Base-by-base conservation (phyloP, 2,329 filamentous ascomycete species). In the Epicoccum sorghinum region DNA sequence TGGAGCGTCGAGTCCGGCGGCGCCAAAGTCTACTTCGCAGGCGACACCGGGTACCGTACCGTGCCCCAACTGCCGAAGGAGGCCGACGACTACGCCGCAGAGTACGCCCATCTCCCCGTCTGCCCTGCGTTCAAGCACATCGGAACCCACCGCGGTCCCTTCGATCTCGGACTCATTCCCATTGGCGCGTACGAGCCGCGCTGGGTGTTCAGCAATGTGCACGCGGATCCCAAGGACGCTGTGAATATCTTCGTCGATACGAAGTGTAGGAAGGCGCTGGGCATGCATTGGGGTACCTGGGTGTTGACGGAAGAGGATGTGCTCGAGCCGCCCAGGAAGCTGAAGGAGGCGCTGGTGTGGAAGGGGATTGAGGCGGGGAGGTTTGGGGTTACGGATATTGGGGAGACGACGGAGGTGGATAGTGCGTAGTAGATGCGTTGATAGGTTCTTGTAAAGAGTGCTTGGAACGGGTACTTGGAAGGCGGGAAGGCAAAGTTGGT, bases 251-350 rank as follows among this genome's bases (percentile, higher is more conserved):
- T 96, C 74, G 75, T 80, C 6, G 93, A 97, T 65, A 96, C 91
- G 0, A 83, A 83, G 62, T 97, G 93, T 78, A 81, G 84, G 65
- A 80, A 78, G 14, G 93, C 92, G 22, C 81, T 97, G 78, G 93
- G 86, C 1, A 96, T 97, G 64, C 93, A 97, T 71, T 97, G 93
- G 92, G 93, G 92, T 2, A 81, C 79, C 6, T 97, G 93, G 91
- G 87, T 90, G 0, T 75, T 96, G 63, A 96, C 93, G 0, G 82
- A 86, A 56, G 93, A 98, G 75, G 89, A 93, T 55, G 89, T 96
- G 1, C 73, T 93, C 52, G 92, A 96, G 77, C 93, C 93, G 40
- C 91, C 92, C 1, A 77, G 74, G 72, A 76, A 89, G 71, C 77
- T 97, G 57, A 88, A 82, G 73, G 80, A 89, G 70, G 92, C 92